phyloP scores from a whole-genome alignment of 75 land plant genomes.

The Ceratopteris richardii region DNA sequence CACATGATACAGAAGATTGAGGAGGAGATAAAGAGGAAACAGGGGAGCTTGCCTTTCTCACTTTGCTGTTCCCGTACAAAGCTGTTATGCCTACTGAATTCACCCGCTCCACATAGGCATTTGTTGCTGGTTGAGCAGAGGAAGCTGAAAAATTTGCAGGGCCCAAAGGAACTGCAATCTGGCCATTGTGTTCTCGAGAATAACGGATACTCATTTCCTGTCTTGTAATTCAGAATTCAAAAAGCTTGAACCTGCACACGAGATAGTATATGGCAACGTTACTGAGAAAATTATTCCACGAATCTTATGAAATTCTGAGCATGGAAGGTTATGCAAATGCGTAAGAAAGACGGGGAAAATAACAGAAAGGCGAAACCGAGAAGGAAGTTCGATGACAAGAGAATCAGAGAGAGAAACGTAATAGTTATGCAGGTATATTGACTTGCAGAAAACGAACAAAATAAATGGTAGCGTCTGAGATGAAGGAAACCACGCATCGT shows the following conservation, averaged over 20 bases:
- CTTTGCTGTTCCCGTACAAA: not conserved
- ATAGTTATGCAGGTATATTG: not conserved
- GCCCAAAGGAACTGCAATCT: not conserved
- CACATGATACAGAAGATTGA: not conserved
- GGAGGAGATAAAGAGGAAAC: not conserved
- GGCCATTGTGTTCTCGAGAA: not conserved
- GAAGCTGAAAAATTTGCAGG: not conserved
- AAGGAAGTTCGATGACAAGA: not conserved
- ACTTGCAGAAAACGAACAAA: not conserved
- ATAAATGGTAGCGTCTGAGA: not conserved
- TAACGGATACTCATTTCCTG: slow-evolving; percentile 1
- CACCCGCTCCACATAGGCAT: not conserved
- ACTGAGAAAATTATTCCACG: too few species aligned
- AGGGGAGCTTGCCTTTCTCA: not conserved
- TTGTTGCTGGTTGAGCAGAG: not conserved
- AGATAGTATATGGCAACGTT: too few species aligned
- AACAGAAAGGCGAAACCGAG: too few species aligned
- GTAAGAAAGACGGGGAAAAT: too few species aligned
- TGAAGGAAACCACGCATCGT: not conserved
- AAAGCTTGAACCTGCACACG: too few species aligned
- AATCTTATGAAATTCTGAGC: too few species aligned
- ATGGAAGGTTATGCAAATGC: too few species aligned
- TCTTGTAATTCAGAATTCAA: too few species aligned
- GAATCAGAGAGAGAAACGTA: not conserved
- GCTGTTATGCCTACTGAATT: not conserved